phyloP scores from a whole-genome alignment of 495 filamentous ascomycete genomes.

The Trichodelitschia bisporula region DNA sequence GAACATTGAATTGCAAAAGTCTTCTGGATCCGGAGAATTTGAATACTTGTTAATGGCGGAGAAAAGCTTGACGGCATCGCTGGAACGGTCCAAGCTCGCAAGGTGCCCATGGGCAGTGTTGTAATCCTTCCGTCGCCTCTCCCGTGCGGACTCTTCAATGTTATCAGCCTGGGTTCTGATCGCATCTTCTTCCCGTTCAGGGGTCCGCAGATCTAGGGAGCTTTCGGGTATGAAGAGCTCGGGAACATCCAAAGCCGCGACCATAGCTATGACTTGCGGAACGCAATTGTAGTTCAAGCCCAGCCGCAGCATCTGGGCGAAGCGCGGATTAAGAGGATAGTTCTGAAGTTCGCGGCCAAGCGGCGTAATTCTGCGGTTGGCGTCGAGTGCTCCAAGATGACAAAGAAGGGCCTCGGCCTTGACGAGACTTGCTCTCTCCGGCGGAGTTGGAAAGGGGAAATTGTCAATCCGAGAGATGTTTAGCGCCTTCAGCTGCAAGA shows the following conservation, averaged over 20 bases:
- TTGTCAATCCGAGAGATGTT: slow-evolving; percentile 72
- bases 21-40: slow-evolving; percentile 40
- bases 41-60: slow-evolving; percentile 65
- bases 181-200: background rate
- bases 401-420: slow-evolving; percentile 71
- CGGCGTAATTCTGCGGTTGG: slow-evolving; percentile 53
- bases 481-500: slow-evolving; percentile 91
- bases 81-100: slow-evolving; percentile 53
- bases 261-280: slow-evolving; percentile 68
- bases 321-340: slow-evolving; percentile 76
- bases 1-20: slow-evolving; percentile 62
- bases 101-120: slow-evolving; percentile 54
- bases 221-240: slow-evolving; percentile 74
- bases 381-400: slow-evolving; percentile 26
- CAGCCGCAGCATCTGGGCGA: slow-evolving; percentile 70
- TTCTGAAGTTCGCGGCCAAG: slow-evolving; percentile 59
- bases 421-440: slow-evolving; percentile 49
- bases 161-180: slow-evolving; percentile 19
- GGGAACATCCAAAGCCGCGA: slow-evolving; percentile 67
- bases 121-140: slow-evolving; percentile 41
- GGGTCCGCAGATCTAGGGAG: slow-evolving; percentile 32
- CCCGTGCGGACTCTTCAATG: slow-evolving; percentile 38
- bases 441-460: slow-evolving; percentile 94
- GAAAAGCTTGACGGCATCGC: slow-evolving; percentile 76
- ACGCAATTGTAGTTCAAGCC: slow-evolving; percentile 66